A percentile compares a stretch with the other conserved stretches of the same genome.
phyloP scores from a whole-genome alignment of 176 grass and related monocot species.

The Zea mays region Zm-B73-REFERENCE-NAM-5.0 NC_050099.1:229931001-229931500 shows the following conservation, averaged over 20 bases:
- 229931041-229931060: conserved; percentile 9
- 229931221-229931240: background rate
- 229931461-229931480: conserved; percentile 43
- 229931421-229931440: too few species aligned
- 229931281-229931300: background rate
- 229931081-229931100: conserved; percentile 27
- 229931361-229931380: background rate
- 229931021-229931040: background rate
- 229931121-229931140: background rate
- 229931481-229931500: conserved; percentile 11
- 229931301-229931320: background rate
- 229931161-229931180: background rate
- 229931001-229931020: conserved; percentile 13
- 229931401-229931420: background rate
- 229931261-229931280: background rate
- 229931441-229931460: conserved; percentile 13
- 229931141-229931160: conserved; percentile 32
- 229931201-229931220: background rate
- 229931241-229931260: background rate
- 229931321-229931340: conserved; percentile 13
- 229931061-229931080: conserved; percentile 26
- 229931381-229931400: background rate
- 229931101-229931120: background rate
- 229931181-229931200: conserved; percentile 29
- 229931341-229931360: conserved; percentile 17